A percentile compares a stretch with the other conserved stretches of the same genome.
phyloP scores from a whole-genome alignment of 352 stramenopile species.

The Plasmopara muralis region DNA sequence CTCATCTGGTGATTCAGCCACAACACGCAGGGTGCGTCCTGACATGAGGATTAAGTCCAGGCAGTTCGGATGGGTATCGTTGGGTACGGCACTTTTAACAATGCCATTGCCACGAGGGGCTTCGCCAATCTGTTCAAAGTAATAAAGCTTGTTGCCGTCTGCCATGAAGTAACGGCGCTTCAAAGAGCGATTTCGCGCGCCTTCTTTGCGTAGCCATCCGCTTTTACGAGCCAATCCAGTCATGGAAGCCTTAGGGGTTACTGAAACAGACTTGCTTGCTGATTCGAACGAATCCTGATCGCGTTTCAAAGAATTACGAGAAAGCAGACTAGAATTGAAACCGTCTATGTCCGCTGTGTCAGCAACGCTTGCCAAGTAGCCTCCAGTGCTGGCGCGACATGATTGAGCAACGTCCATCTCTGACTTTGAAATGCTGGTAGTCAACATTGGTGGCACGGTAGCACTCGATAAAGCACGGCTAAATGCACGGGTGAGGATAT shows the following conservation, averaged over 20 bases:
- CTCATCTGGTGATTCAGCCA: constrained; percentile 54
- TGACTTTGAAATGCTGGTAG: constrained; percentile 8
- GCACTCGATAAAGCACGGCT: constrained; percentile 29
- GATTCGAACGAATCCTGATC: constrained; percentile 9
- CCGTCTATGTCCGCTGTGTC: constrained; percentile 11
- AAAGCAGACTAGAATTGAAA: constrained; percentile 8
- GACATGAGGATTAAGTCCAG: constrained; percentile 57
- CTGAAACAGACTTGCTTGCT: constrained; percentile 11
- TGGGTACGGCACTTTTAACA: constrained; percentile 40
- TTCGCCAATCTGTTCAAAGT: constrained; percentile 56
- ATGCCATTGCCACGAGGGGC: constrained; percentile 46
- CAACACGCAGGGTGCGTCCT: constrained; percentile 55
- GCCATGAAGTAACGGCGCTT: constrained; percentile 77
- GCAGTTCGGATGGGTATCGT: constrained; percentile 48
- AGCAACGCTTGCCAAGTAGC: constrained; percentile 22
- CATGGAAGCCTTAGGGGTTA: constrained; percentile 10
- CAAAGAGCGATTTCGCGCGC: constrained; percentile 55
- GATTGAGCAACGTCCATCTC: constrained; percentile 9
- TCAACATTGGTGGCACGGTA: constrained; percentile 9
- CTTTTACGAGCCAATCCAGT: constrained; percentile 31
- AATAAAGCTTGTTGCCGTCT: constrained; percentile 44
- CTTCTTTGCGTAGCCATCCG: constrained; percentile 81
- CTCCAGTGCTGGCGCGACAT: constrained; percentile 18
- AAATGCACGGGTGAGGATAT: constrained; percentile 23
- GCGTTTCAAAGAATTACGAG: constrained; percentile 12